Base-by-base conservation (phyloP, 768 basidiomycete species). In the Lanmaoa pseudosensibilis region DNA sequence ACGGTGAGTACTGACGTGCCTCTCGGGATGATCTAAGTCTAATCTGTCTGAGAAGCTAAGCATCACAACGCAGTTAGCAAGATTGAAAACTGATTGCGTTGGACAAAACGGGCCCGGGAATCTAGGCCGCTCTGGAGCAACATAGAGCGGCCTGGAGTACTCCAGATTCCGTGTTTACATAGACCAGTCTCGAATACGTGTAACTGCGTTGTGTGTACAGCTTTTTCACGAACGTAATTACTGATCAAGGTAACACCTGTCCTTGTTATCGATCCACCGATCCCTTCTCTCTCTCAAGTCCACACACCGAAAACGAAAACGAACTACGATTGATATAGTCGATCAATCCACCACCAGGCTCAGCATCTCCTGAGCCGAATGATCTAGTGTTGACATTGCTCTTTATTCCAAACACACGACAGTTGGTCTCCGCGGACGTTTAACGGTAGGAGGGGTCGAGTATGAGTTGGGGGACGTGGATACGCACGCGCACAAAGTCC, bases 261-360 rank as follows among this genome's bases (percentile, higher is more conserved):
- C 85, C 0, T 84, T 87, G 0, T 76, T 91, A 40, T 71, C 77
- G 3, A 71, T 91, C 8, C 89, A 94, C 57, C 82, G 80, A 23
- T 78, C 81, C 0, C 71, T 91, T 13, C 74, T 83, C 41, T 80
- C 80, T 43, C 79, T 94, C 59, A 74, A 81, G 52, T 81, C 83
- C 11, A 6, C 77, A 82, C 30, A 74, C 80, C 1, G 79, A 78
- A 27, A 84, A 90, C 2, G 89, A 91, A 56, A 91, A 92, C 70
- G 90, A 92, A 67, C 76, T 93, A 27, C 81, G 83, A 30, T 75
- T 94, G 43, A 82, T 81, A 10, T 94, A 94, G 69, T 70, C 65
- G 46, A 65, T 90, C 50, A 68, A 74, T 38, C 63, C 64, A 23
- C 67, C 71, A 11, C 59, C 61, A 2, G 51, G 54, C 32, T 67